A percentile compares a stretch with the other conserved stretches of the same genome.
phyloP scores from a whole-genome alignment of 371 early-diverging fungal genomes.

The Saksenaea vasiformis region DNA sequence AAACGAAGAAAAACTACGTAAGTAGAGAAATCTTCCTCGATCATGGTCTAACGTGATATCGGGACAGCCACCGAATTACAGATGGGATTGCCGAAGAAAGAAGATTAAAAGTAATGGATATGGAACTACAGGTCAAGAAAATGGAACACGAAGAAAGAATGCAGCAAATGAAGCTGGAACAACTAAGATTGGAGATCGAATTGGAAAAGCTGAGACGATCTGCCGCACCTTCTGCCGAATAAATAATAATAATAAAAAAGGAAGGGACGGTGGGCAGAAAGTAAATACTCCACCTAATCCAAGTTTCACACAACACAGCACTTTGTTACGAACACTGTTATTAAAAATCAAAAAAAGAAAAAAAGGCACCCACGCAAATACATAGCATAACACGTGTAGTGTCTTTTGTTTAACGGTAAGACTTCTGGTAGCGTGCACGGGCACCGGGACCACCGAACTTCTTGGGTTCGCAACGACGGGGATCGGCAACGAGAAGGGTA shows the following conservation, averaged over 20 bases:
- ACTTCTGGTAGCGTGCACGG: constrained; percentile 99
- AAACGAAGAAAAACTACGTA: constrained; percentile 18
- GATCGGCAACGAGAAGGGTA: constrained; percentile 98
- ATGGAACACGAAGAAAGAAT: constrained; percentile 46
- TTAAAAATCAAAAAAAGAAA: neutral
- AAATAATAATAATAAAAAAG: neutral
- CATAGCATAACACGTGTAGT: neutral
- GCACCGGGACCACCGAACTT: constrained; percentile 99
- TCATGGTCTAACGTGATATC: neutral
- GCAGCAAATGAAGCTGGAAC: constrained; percentile 43
- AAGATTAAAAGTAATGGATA: constrained; percentile 19
- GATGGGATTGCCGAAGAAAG: constrained; percentile 19
- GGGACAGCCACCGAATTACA: constrained; percentile 7
- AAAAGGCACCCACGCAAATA: neutral
- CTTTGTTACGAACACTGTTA: neutral
- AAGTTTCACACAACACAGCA: neutral
- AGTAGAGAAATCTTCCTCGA: neutral
- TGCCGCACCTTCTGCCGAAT: neutral
- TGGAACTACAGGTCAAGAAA: constrained; percentile 25
- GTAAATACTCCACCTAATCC: neutral
- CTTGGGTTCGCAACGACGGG: constrained; percentile 99
- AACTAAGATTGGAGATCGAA: constrained; percentile 38
- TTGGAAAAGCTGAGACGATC: constrained; percentile 21
- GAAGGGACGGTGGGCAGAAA: neutral
- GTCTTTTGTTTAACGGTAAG: constrained; percentile 80